Base-by-base conservation (phyloP, 2,329 filamentous ascomycete genomes). In the Bipolaris sorokiniana region DNA sequence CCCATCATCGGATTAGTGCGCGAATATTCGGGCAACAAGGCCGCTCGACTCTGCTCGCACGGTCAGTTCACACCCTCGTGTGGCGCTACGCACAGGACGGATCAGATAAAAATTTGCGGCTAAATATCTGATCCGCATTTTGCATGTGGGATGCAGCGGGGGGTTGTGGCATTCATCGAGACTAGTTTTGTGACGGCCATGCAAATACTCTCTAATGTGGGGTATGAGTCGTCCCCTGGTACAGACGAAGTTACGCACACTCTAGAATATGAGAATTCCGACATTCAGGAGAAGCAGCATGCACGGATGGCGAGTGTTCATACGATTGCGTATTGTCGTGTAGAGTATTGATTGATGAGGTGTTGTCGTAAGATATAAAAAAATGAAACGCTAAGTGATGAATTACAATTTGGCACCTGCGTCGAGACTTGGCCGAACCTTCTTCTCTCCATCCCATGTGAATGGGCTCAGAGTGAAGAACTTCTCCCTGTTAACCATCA, bases 381-480 rank as follows among this genome's bases (percentile, higher is more conserved):
- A 28, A 28, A 28, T n/a, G 28, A 40, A 38, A 31, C 20, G 36
- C 45, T 20, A 10, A 22, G 15, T 18, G 18, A 3, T 20, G 4
- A 37, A 47, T 51, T 67, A 75, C 60, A 75, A 52, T 50, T 72
- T 75, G 11, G 72, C 72, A 22, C 70, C 54, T 3, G 71, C 69
- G 49, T 75, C 71, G 33, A 76, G 51, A 56, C 73, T 75, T 31
- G 72, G 72, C 33, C 73, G 63, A 1, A 75, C 72, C 40, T 68
- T 72, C 47, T 70, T 68, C 55, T 75, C 73, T 1, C 74, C 74
- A 52, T 76, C 71, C 73, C 74, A 75, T 1, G 71, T 68, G 28
- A 88, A 78, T 7, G 86, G 86, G 62, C 85, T 86, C 9, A 89
- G 75, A 71, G 90, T 87, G 77, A 90, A 90, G 79, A 90, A 91